Evolutionary conservation across 768 basidiomycete genomes (phyloP).

Genomic region (Krasilnikovozyma curviuscula): DNA sequence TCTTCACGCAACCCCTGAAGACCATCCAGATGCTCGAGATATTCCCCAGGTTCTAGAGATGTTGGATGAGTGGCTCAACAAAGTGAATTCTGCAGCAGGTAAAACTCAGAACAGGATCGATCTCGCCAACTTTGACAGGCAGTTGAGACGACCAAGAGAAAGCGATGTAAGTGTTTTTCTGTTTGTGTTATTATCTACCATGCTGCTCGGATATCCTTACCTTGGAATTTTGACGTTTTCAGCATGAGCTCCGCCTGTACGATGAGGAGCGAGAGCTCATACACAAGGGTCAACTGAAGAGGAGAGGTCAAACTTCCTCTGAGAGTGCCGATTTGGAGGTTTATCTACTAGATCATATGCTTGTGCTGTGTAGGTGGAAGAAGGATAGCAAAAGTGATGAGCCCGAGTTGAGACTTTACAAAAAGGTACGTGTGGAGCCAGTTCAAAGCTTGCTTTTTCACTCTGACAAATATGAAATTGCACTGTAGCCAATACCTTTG

Average conservation of each 20-base stretch:
- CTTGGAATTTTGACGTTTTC: neutral
- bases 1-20: slow-evolving; percentile 74
- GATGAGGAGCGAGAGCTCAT: slow-evolving; percentile 82
- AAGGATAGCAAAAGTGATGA: slow-evolving; percentile 51
- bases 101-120: slow-evolving; percentile 94
- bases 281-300: slow-evolving; percentile 74
- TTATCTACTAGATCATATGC: slow-evolving; percentile 89
- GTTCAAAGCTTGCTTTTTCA: slow-evolving; percentile 20
- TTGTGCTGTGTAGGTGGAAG: slow-evolving; percentile 82
- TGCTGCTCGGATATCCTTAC: neutral
- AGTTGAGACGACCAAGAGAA: slow-evolving; percentile 68
- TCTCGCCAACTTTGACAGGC: slow-evolving; percentile 75
- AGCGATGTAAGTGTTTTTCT: slow-evolving; percentile 37
- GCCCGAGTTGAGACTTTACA: slow-evolving; percentile 79
- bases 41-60: slow-evolving; percentile 58
- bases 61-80: slow-evolving; percentile 60
- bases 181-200: slow-evolving; percentile 22
- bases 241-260: slow-evolving; percentile 59
- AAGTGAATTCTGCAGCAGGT: slow-evolving; percentile 84
- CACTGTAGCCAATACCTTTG: slow-evolving; percentile 73
- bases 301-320: slow-evolving; percentile 48
- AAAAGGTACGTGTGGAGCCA: too few relatives aligned
- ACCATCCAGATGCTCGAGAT: slow-evolving; percentile 60
- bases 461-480: neutral
- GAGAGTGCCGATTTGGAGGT: slow-evolving; percentile 79